These are phyloP conservation scores for Penicillium steckii DNA, from an alignment of 495 filamentous ascomycete species.

Conservation along the genomic window DNA sequence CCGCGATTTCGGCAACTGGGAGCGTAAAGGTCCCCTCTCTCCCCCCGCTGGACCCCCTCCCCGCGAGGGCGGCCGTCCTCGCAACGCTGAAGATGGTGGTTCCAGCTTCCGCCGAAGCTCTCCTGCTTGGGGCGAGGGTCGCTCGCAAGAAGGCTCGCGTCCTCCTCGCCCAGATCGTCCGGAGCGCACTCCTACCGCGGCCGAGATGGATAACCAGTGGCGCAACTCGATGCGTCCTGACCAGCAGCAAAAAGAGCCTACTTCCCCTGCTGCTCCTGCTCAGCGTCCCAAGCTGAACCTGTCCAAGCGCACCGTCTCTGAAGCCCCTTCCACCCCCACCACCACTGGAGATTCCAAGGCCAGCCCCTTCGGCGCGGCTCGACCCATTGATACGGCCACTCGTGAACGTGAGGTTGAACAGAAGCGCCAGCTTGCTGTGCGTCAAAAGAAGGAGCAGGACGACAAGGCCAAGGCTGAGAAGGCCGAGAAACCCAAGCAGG, in stretches of 20 bases:
- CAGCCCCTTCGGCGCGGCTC: constrained; percentile 88
- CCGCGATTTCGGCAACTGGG: constrained; percentile 90
- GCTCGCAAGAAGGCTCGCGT: constrained; percentile 75
- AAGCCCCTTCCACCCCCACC: constrained; percentile 53
- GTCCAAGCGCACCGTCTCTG: constrained; percentile 82
- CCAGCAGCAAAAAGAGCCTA: constrained; percentile 58
- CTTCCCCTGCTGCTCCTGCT: constrained; percentile 45
- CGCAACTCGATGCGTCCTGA: constrained; percentile 81
- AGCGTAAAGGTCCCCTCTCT: constrained; percentile 88
- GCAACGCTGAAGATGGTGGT: constrained; percentile 60
- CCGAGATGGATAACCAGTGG: constrained; percentile 87
- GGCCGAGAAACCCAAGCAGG: constrained; percentile 43
- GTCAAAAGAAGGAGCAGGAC: constrained; percentile 83
- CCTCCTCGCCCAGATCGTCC: constrained; percentile 80
- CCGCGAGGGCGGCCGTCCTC: constrained; percentile 67
- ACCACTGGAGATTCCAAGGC: constrained; percentile 66
- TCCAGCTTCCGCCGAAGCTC: constrained; percentile 62
- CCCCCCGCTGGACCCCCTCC: constrained; percentile 55
- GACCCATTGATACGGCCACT: constrained; percentile 84
- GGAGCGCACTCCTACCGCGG: constrained; percentile 76
- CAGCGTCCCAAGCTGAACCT: constrained; percentile 80
- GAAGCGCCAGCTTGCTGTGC: constrained; percentile 68
- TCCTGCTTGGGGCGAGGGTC: constrained; percentile 84
- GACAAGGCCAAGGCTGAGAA: constrained; percentile 62
- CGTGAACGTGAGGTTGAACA: constrained; percentile 88